Percentiles rank a stretch among this genome's conserved stretches.
Conservation (phyloP, 2,329 filamentous ascomycete genomes). For the Fusarium brachygibbosum region DNA sequence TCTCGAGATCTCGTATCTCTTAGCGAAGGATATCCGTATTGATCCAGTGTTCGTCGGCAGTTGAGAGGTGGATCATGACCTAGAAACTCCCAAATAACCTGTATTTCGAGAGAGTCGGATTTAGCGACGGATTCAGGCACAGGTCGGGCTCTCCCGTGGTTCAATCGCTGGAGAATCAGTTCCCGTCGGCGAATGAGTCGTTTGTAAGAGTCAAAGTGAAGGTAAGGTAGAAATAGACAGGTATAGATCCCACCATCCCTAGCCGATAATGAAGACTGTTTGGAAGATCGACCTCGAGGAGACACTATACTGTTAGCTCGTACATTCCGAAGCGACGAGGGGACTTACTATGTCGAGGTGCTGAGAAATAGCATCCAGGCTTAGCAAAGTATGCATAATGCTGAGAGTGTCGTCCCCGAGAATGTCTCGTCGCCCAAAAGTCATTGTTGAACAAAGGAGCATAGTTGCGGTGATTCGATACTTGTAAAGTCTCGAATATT, state of each 20-base stretch:
- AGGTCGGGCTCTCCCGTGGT: slow-evolving; percentile 68
- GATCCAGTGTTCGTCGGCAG: slow-evolving; percentile 72
- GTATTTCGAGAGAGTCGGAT: slow-evolving; percentile 68
- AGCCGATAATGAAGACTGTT: slow-evolving; percentile 50
- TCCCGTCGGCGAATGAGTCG: slow-evolving; percentile 68
- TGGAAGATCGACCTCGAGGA: slow-evolving; percentile 53
- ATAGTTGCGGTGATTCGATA: slow-evolving; percentile 55
- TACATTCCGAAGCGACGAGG: rapidly evolving
- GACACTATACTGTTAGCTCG: slow-evolving; percentile 47
- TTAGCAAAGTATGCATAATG: slow-evolving; percentile 65
- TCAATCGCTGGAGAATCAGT: slow-evolving; percentile 65
- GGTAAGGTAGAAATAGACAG: slow-evolving; percentile 69
- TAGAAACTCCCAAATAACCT: slow-evolving; percentile 74
- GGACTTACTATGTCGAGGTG: slow-evolving; percentile 53
- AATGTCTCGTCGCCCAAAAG: slow-evolving; percentile 64
- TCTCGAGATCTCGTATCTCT: slow-evolving; percentile 72
- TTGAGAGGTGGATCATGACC: slow-evolving; percentile 73
- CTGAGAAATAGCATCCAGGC: slow-evolving; percentile 63
- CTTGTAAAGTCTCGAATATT: slow-evolving; percentile 61
- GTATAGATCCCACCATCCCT: slow-evolving; percentile 56
- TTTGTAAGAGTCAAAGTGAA: slow-evolving; percentile 75
- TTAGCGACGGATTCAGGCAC: slow-evolving; percentile 67
- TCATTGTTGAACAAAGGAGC: slow-evolving; percentile 60
- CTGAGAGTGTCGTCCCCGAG: slow-evolving; percentile 63
- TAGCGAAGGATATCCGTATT: slow-evolving; percentile 73